Percentiles rank a stretch among this genome's conserved stretches.
phyloP scores from a whole-genome alignment of 441 rosid species.

The Cnidoscolus chayamansa region DNA sequence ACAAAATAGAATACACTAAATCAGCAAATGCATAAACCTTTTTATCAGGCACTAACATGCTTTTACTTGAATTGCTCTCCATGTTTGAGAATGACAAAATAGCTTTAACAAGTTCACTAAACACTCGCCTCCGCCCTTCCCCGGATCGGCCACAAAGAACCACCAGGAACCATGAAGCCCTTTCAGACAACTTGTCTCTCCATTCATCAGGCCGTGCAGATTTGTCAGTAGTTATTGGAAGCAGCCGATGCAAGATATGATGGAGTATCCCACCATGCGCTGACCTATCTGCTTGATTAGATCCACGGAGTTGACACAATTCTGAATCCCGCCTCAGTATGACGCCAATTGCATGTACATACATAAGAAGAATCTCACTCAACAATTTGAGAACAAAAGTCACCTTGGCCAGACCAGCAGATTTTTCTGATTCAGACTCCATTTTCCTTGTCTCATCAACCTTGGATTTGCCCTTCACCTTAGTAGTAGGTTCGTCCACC shows the following conservation, averaged over 20 bases:
- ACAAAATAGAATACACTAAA: slow-evolving; percentile 73
- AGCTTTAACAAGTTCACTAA: slow-evolving; percentile 81
- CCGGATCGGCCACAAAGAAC: slow-evolving; percentile 85
- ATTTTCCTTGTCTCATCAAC: slow-evolving; percentile 62
- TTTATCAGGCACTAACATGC: slow-evolving; percentile 66
- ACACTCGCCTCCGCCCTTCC: slow-evolving; percentile 88
- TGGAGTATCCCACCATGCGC: slow-evolving; percentile 67
- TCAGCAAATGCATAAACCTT: slow-evolving; percentile 75
- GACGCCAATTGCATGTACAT: slow-evolving; percentile 82
- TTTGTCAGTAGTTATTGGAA: slow-evolving; percentile 69
- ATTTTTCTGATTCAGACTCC: slow-evolving; percentile 73
- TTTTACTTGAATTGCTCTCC: slow-evolving; percentile 61
- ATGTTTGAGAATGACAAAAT: slow-evolving; percentile 62
- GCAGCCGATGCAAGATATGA: slow-evolving; percentile 79
- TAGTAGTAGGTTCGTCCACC: slow-evolving; percentile 73
- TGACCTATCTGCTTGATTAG: slow-evolving; percentile 52
- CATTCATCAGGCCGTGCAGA: slow-evolving; percentile 82
- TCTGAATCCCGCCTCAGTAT: slow-evolving; percentile 85
- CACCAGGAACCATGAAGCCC: slow-evolving; percentile 89
- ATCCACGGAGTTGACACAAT: slow-evolving; percentile 64
- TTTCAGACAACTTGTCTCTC: slow-evolving; percentile 89
- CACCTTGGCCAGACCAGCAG: slow-evolving; percentile 85
- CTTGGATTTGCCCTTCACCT: slow-evolving; percentile 90
- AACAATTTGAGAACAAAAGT: slow-evolving; percentile 84
- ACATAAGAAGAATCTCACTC: slow-evolving; percentile 89